Base-by-base conservation (phyloP, 805 yeast genomes). In the Saccharomyces kudriavzevii region DNA sequence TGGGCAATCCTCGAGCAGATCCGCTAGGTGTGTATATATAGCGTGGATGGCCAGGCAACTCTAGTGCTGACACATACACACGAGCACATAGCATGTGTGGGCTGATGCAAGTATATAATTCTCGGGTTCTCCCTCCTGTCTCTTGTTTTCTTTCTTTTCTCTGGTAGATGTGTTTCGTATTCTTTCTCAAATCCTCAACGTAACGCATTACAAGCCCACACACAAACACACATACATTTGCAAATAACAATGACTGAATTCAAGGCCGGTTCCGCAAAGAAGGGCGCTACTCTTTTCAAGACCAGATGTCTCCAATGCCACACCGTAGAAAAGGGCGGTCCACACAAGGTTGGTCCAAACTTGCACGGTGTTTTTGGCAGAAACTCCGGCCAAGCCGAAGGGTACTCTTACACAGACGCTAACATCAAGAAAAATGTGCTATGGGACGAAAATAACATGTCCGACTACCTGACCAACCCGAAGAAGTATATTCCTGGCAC, bases 401-500 rank as follows among this genome's bases (percentile, higher is more conserved):
- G 98, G 63, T 94, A 77, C 84, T 85, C 96, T 51, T 94, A 89
- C 84, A 90, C 98, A 55, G 99, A 94, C 65, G 98, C 99, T 73
- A 92, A 92, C 89, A 88, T 89, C 83, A 86, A 85, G 81, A 90
- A 90, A 78, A 95, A 90, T 71, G 96, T 94, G 59, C 66, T 67
- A 57, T 94, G 99, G 99, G 66, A 70, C 63, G 90, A 84, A 71
- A 91, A 90, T 73, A 82, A 89, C 75, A 82, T 94, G 87, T 81
- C 86, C 67, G 96, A 88, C 75, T 94, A 94, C 86, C 83, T 94
- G 77, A 96, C 87, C 78, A 94, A 94, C 88, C 99, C 99, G 80
- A 94, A 94, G 95, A 94, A 94, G 82, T 94, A 90, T 82, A 90
- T 94, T 67, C 99, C 99, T 74, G 99, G 99, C 77, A 94, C 98